Evolutionary conservation across 805 yeast genomes (phyloP), one percentile per base, ranked within the genome.

Genomic region (Clavispora fructus): DNA sequence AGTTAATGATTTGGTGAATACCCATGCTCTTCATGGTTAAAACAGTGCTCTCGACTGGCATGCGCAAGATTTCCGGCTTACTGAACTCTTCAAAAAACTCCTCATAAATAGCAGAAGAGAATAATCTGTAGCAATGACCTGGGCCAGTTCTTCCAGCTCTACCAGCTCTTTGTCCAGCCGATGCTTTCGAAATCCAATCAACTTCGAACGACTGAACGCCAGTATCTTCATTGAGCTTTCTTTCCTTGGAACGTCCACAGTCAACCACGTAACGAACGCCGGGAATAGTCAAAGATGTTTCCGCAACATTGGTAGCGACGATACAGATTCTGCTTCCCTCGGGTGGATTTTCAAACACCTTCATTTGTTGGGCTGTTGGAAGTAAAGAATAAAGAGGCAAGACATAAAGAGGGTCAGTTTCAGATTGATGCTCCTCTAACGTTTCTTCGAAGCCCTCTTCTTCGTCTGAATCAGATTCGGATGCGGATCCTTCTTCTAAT

Each of bases 121-220:
- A 94, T 12, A 94, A 65, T 49, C 99, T 73, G 63, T 94, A 94
- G 63, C 97, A 88, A 60, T 94, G 98, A 48, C 99, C 99, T 0
- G 99, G 97, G 0, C 98, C 99, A 0, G 97, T 91, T 76, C 98
- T 84, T 62, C 97, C 98, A 42, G 98, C 98, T 73, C 98, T 83
- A 61, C 98, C 98, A 16, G 95, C 70, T 69, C 99, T 78, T 71
- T 94, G 99, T 54, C 82, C 94, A 0, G 98, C 92, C 48, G 96
- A 85, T 1, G 99, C 99, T 58, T 94, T 90, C 40, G 96, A 85
- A 4, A 91, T 74, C 97, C 97, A 94, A 45, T 80, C 85, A 42
- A 94, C 76, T 59, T 87, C 94, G 65, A 86, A 95, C 49, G 95
- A 86, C 66, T 92, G 98, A 30, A 94, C 95, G 3, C 96, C 95